Evolutionary conservation across 1,284 basidiomycete genomes (phyloP).

Genomic region (Moesziomyces globuligerus): DNA sequence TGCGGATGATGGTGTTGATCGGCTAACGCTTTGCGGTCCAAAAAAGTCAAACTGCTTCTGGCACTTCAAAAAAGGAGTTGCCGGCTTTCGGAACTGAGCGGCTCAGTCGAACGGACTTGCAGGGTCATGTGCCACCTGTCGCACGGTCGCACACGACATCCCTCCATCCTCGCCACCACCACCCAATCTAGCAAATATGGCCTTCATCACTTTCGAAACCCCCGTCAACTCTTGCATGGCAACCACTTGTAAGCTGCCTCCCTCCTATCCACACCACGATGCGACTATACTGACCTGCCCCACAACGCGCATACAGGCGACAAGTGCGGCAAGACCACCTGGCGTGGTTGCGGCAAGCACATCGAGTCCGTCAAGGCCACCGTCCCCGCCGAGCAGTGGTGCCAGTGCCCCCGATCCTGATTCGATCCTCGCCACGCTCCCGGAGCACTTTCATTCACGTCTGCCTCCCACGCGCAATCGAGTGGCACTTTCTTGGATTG

Average conservation of each 20-base stretch:
- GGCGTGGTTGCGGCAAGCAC: slow-evolving; percentile 50
- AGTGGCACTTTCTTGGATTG: too few species aligned
- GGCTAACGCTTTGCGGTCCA: too few species aligned
- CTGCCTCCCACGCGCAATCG: too few species aligned
- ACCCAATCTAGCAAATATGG: slow-evolving; percentile 12
- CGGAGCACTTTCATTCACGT: not conserved
- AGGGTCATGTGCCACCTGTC: too few species aligned
- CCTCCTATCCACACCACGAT: not conserved
- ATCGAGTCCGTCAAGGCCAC: slow-evolving; percentile 44
- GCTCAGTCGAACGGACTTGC: too few species aligned
- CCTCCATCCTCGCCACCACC: not conserved
- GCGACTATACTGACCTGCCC: slow-evolving; percentile 1
- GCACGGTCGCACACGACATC: too few species aligned
- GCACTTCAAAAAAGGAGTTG: too few species aligned
- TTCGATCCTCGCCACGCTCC: not conserved
- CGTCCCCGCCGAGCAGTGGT: slow-evolving; percentile 40
- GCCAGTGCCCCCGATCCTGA: slow-evolving; percentile 46
- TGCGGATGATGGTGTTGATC: too few species aligned
- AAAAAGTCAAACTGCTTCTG: too few species aligned
- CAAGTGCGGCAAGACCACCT: slow-evolving; percentile 57
- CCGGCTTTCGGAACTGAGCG: too few species aligned
- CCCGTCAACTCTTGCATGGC: slow-evolving; percentile 46
- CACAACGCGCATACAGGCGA: slow-evolving; percentile 19
- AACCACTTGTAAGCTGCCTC: slow-evolving; percentile 33
- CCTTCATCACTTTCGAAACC: slow-evolving; percentile 13